Evolutionary conservation across 495 filamentous ascomycete species (phyloP).

Genomic region (Glonium stellatum): DNA sequence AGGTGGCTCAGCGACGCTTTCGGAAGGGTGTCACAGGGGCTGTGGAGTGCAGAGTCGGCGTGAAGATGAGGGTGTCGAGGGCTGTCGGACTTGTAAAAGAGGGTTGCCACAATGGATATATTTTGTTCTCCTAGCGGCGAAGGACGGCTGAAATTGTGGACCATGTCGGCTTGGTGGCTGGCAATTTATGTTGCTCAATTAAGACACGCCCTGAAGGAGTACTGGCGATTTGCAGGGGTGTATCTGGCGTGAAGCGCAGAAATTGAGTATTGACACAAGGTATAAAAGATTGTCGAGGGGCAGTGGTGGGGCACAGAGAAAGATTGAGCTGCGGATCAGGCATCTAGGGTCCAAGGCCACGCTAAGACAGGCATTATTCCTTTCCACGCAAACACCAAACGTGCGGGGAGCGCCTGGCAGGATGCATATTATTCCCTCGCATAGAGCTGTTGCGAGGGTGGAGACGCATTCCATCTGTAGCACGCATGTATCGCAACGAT

Average conservation of each 20-base stretch:
- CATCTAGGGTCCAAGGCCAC: not conserved
- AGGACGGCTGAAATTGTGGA: not conserved
- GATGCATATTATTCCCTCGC: not conserved
- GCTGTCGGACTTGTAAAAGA: slow-evolving; percentile 29
- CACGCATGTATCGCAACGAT: not conserved
- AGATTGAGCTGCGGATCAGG: not conserved
- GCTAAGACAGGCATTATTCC: not conserved
- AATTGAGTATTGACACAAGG: not conserved
- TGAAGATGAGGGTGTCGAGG: slow-evolving; percentile 21
- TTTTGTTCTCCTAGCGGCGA: slow-evolving; percentile 9
- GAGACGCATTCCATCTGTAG: not conserved
- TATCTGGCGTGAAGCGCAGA: not conserved
- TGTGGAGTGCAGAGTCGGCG: slow-evolving; percentile 16
- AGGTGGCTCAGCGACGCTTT: slow-evolving; percentile 14
- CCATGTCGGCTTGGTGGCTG: not conserved
- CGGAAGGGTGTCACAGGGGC: slow-evolving; percentile 19
- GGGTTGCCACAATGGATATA: slow-evolving; percentile 22
- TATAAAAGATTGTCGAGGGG: not conserved
- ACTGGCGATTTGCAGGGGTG: too few relatives aligned
- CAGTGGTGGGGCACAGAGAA: not conserved
- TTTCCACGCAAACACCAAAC: slow-evolving; percentile 7
- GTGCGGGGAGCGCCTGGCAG: slow-evolving; percentile 5
- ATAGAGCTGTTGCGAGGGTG: not conserved
- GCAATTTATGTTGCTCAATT: too few relatives aligned
- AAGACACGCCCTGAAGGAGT: too few relatives aligned